These are phyloP conservation scores for Clarireedia sp. DNA, from an alignment of 2,329 filamentous ascomycete species.

Conservation along the genomic window DNA sequence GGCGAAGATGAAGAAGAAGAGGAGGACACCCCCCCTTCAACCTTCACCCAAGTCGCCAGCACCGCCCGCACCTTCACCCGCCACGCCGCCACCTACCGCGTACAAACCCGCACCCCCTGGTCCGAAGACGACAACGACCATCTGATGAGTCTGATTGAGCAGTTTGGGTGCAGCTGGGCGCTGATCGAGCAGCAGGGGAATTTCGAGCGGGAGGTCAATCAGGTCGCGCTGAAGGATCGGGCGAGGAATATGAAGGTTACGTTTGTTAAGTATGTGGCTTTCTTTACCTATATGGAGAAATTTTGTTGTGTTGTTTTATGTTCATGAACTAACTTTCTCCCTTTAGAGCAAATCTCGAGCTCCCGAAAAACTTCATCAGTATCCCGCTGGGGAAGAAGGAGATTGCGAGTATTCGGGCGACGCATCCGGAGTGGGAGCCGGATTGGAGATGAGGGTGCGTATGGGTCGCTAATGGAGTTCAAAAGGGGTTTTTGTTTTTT, in stretches of 20 bases:
- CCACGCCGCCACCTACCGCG: background rate
- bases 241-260: conserved; percentile 45
- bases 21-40: no score
- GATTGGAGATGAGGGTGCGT: background rate
- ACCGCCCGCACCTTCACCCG: background rate
- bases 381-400: background rate
- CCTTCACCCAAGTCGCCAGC: conserved; percentile 1
- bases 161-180: conserved; percentile 39
- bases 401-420: background rate
- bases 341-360: background rate
- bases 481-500: no score
- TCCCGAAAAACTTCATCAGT: background rate
- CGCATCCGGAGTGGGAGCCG: background rate
- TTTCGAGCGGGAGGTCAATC: conserved; percentile 28
- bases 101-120: conserved; percentile 28
- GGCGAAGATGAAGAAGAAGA: background rate
- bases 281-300: background rate
- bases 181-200: conserved; percentile 34
- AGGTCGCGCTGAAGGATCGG: conserved; percentile 47
- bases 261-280: background rate
- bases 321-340: no score
- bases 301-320: background rate
- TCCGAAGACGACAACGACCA: conserved; percentile 33
- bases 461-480: no score
- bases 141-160: conserved; percentile 41